phyloP scores from a whole-genome alignment of 164 flowering plant species.

The Macadamia integrifolia region DNA sequence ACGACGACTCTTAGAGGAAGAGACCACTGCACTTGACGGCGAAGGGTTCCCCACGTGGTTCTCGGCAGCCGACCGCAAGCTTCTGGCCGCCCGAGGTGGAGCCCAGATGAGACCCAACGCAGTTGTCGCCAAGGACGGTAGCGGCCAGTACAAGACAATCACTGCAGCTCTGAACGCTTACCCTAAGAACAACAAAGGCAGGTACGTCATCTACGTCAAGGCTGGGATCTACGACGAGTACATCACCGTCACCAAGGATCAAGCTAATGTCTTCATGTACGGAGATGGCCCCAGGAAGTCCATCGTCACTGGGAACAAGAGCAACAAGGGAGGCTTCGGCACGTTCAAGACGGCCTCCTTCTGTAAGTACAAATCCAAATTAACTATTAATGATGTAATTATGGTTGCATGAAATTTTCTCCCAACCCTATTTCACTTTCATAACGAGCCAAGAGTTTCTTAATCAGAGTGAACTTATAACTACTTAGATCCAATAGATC shows the following conservation, averaged over 20 bases:
- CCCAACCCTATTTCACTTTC: too few species aligned
- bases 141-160: conserved; percentile 46
- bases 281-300: conserved; percentile 66
- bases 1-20: conserved; percentile 15
- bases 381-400: too few species aligned
- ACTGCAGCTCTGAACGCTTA: conserved; percentile 42
- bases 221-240: conserved; percentile 54
- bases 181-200: conserved; percentile 32
- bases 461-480: too few species aligned
- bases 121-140: conserved; percentile 54
- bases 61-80: conserved; percentile 27
- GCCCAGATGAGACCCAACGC: conserved; percentile 29
- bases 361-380: conserved; percentile 20
- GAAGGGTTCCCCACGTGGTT: conserved; percentile 36
- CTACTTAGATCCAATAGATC: too few species aligned
- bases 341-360: conserved; percentile 49
- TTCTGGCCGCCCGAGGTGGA: conserved; percentile 19
- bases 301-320: conserved; percentile 40
- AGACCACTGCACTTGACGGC: conserved; percentile 5
- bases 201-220: conserved; percentile 47
- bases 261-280: conserved; percentile 41
- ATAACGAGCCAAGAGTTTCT: too few species aligned
- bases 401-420: too few species aligned
- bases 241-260: conserved; percentile 25
- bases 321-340: conserved; percentile 18